These are phyloP conservation scores for Phoma sp. DNA, from an alignment of 2,329 filamentous ascomycete genomes.

Conservation along the genomic window DNA sequence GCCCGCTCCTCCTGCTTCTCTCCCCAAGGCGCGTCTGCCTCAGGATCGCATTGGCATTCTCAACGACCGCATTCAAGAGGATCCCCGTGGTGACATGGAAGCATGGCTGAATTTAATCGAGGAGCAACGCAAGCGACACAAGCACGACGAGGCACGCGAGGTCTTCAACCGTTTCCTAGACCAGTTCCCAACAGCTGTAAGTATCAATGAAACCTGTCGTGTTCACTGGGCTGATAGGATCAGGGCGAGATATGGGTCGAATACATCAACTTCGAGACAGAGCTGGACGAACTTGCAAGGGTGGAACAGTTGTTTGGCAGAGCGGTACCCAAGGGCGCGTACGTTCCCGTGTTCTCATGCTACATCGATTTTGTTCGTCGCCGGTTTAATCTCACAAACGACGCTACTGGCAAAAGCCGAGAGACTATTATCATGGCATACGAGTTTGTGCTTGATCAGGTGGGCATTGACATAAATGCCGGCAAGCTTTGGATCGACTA, in stretches of 20 bases:
- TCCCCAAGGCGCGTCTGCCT: constrained; percentile 63
- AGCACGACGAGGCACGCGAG: constrained; percentile 78
- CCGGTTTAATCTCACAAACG: constrained; percentile 83
- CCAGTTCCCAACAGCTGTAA: constrained; percentile 88
- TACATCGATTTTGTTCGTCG: constrained; percentile 96
- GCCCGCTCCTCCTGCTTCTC: constrained; percentile 37
- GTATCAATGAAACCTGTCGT: constrained; percentile 49
- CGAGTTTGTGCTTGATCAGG: constrained; percentile 86
- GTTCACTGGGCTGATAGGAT: constrained; percentile 54
- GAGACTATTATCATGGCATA: constrained; percentile 84
- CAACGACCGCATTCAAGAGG: constrained; percentile 90
- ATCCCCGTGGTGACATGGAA: constrained; percentile 89
- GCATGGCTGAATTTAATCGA: constrained; percentile 89
- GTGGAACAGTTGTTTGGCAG: constrained; percentile 85
- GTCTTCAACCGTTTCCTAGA: constrained; percentile 87
- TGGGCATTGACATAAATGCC: constrained; percentile 90
- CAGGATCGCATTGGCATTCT: constrained; percentile 79
- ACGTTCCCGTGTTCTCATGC: constrained; percentile 87
- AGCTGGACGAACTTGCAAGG: constrained; percentile 78
- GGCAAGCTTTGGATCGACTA: constrained; percentile 94
- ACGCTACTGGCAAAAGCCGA: constrained; percentile 77
- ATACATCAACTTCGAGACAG: constrained; percentile 88
- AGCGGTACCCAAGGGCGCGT: constrained; percentile 78
- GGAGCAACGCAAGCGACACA: constrained; percentile 81
- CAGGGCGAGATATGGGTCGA: constrained; percentile 92